These are phyloP conservation scores for Leccinum aurantiacum DNA, from an alignment of 768 basidiomycete genomes.

Conservation along the genomic window DNA sequence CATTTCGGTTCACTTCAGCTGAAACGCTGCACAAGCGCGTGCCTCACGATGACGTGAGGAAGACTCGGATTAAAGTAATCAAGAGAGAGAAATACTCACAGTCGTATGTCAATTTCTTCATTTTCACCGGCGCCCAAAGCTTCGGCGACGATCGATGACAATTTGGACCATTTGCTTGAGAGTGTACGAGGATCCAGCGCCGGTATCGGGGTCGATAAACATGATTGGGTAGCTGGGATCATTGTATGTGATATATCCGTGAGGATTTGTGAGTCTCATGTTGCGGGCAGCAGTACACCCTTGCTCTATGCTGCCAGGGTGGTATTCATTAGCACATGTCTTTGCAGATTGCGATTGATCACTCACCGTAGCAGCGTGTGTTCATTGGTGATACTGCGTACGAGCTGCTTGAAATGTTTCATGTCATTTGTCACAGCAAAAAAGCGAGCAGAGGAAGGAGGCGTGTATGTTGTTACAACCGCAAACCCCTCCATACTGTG, in stretches of 20 bases:
- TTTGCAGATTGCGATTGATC: neutral
- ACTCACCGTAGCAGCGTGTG: neutral
- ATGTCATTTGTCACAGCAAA: neutral
- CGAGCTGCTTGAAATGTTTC: neutral
- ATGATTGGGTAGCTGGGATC: neutral
- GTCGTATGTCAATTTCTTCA: no score
- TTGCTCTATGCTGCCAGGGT: neutral
- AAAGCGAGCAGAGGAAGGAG: neutral
- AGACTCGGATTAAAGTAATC: neutral
- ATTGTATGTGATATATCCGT: neutral
- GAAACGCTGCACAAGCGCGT: neutral
- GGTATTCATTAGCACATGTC: neutral
- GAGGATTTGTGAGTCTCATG: neutral
- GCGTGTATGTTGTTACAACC: neutral
- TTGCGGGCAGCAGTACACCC: neutral
- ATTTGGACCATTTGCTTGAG: accelerated
- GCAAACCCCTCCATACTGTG: neutral
- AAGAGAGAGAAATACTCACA: neutral
- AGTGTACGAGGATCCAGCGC: neutral
- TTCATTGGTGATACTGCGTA: neutral
- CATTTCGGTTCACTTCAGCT: neutral
- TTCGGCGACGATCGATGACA: neutral
- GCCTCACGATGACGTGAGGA: neutral
- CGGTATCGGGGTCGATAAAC: neutral
- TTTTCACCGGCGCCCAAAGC: neutral